Conservation (phyloP, 179 eudicot genomes). For the Actinidia arguta region DNA sequence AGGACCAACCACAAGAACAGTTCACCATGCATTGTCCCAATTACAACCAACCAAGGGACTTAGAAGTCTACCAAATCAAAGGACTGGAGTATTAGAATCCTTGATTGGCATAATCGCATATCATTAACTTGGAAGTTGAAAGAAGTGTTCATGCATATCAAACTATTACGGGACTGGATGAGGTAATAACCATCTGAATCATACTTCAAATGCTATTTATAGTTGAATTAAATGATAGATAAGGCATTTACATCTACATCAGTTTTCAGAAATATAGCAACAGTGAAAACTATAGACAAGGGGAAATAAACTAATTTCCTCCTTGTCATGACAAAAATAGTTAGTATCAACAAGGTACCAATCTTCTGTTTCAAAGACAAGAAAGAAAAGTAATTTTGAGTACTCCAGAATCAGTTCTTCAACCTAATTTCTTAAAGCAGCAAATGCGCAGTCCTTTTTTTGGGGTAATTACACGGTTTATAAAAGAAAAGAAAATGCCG, state of each 20-base stretch:
- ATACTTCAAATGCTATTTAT: background rate
- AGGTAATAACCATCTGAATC: no score
- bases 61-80: slow-evolving; percentile 3
- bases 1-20: background rate
- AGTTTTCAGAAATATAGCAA: background rate
- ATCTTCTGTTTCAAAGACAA: background rate
- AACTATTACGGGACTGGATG: no score
- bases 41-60: slow-evolving; percentile 5
- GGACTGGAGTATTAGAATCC: background rate
- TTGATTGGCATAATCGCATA: background rate
- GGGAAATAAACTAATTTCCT: slow-evolving; percentile 9
- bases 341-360: background rate
- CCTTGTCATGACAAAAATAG: background rate
- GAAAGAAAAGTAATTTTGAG: background rate
- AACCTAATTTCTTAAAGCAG: background rate
- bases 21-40: background rate
- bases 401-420: background rate
- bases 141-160: background rate
- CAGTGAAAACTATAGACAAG: background rate
- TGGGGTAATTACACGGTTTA: no score
- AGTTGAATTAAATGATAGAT: background rate
- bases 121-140: slow-evolving; percentile 5
- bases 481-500: no score
- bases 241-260: background rate
- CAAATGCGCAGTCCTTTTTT: no score